Base-by-base conservation (phyloP, 2,329 filamentous ascomycete genomes). In the Trichoderma atroviride region DNA sequence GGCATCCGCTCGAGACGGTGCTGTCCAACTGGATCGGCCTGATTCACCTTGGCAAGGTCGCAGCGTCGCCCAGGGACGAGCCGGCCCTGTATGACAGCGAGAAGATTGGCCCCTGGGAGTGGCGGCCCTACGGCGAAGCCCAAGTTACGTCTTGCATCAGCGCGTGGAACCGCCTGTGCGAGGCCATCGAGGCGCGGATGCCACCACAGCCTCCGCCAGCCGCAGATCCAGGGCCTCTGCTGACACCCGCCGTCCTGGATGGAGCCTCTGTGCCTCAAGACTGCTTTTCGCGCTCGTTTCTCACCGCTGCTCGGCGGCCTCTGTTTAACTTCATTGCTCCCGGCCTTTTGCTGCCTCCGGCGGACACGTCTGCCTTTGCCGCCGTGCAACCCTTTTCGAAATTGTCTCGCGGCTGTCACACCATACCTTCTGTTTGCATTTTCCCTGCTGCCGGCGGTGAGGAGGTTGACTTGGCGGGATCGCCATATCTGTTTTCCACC, bases 1-100 rank as follows among this genome's bases (percentile, higher is more conserved):
- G 75, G 74, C 71, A 76, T 59, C 73, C 75, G 3, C 73, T 77
- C 1, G 75, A 77, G 71, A 76, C 76, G 9, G 53, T 76, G 14
- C 70, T 76, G 22, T 74, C 73, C 40, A 74, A 75, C 64, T 77
- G 74, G 75, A 74, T 75, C 16, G 50, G 65, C 9, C 70, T 77
- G 10, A 68, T 77, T 50, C 72, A 66, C 50, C 70, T 77, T 33
- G 71, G 73, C 47, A 76, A 76, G 72, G 69, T 74, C 24, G 66
- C 57, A 4, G 73, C 75, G 59, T 75, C 75, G 14, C 74, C 70
- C 2, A 67, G 62, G 10, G 71, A 73, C 37, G 58, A 24, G 29
- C 71, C 70, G 37, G 66, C 71, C 63, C 69, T 71, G 52, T 74
- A 40, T 31, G 62, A 37, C 27, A 65, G 52, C 33, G 62, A 65